Conservation (phyloP, 1,284 basidiomycete species). For the Abortiporus biennis region DNA sequence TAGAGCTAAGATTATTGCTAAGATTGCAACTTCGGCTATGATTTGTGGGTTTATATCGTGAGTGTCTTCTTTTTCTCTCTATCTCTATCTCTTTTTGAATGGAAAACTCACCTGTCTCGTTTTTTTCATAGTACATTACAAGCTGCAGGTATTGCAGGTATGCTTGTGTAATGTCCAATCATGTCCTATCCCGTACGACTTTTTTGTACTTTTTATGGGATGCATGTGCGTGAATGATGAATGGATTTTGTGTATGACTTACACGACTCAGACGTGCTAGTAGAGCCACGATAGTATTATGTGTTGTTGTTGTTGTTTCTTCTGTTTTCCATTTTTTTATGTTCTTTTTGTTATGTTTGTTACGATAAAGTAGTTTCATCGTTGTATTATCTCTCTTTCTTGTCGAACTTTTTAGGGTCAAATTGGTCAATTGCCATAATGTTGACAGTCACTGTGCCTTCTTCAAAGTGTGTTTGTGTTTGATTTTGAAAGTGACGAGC, state of each 20-base stretch:
- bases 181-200: neutral
- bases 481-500: too few relatives aligned
- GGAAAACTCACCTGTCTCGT: neutral
- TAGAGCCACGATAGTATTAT: too few relatives aligned
- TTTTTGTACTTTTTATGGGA: neutral
- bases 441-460: too few relatives aligned
- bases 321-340: neutral
- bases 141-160: constrained; percentile 67
- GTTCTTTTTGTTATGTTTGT: neutral
- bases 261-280: too few relatives aligned
- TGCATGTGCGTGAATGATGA: neutral
- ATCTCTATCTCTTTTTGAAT: constrained; percentile 1
- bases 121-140: constrained; percentile 44
- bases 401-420: too few relatives aligned
- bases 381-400: too few relatives aligned
- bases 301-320: too few relatives aligned
- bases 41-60: constrained; percentile 70
- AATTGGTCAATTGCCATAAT: too few relatives aligned
- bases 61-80: constrained; percentile 8
- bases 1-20: constrained; percentile 64
- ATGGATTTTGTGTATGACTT: neutral
- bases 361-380: too few relatives aligned
- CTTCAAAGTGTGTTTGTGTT: too few relatives aligned
- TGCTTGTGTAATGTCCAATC: constrained; percentile 19
- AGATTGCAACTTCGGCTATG: constrained; percentile 73